Evolutionary conservation across 768 basidiomycete species (phyloP).

Genomic region (Kwoniella heveanensis): DNA sequence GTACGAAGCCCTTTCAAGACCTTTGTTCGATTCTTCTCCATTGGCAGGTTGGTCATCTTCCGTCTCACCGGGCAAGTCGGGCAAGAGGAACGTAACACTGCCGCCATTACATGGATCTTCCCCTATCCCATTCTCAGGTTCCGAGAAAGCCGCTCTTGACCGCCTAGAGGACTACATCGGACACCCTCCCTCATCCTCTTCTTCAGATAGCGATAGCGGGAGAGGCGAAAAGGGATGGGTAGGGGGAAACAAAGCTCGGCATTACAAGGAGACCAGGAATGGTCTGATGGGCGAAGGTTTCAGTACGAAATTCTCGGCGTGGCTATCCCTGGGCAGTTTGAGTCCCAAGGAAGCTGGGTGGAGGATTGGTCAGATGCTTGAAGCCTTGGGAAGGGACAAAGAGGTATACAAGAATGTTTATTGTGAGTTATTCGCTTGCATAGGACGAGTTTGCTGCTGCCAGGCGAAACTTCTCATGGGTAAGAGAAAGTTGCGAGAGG

Average conservation of each 20-base stretch:
- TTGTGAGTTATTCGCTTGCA: conserved; percentile 41
- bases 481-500: too few species aligned
- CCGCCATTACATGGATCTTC: conserved; percentile 32
- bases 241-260: conserved; percentile 44
- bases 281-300: conserved; percentile 58
- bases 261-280: conserved; percentile 58
- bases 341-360: conserved; percentile 49
- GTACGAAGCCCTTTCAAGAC: conserved; percentile 39
- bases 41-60: conserved; percentile 40
- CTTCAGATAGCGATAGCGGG: conserved; percentile 6
- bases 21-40: conserved; percentile 46
- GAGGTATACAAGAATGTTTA: conserved; percentile 55
- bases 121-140: conserved; percentile 56
- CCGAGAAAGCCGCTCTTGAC: conserved; percentile 50
- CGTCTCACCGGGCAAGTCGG: not conserved
- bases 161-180: conserved; percentile 56
- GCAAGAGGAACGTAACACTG: too few species aligned
- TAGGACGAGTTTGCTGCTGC: conserved; percentile 14
- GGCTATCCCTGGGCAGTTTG: conserved; percentile 56
- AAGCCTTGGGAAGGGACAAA: conserved; percentile 44
- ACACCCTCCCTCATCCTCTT: too few species aligned
- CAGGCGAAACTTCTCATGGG: not conserved
- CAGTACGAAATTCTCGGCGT: conserved; percentile 58
- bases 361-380: conserved; percentile 44
- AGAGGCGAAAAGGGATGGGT: conserved; percentile 14